Evolutionary conservation across 163 green algal species (phyloP).

Genomic region (Coccomyxa subellipsoidea): DNA sequence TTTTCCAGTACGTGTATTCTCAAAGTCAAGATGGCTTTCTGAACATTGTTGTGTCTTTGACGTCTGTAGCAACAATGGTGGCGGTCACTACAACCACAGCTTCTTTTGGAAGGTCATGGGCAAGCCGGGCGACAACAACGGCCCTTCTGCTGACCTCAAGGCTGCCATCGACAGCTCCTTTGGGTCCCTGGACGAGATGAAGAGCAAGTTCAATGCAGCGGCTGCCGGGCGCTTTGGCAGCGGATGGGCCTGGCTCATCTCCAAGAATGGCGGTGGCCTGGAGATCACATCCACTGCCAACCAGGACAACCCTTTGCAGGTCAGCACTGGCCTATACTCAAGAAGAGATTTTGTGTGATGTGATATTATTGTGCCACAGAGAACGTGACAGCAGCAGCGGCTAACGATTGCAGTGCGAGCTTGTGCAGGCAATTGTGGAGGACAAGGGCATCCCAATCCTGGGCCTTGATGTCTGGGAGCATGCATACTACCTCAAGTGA

Average conservation of each 20-base stretch:
- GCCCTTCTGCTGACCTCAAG: constrained; percentile 46
- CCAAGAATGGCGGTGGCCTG: constrained; percentile 44
- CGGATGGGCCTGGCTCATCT: constrained; percentile 55
- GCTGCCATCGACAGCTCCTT: constrained; percentile 56
- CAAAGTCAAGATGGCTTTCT: too few species aligned
- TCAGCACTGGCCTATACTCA: neutral
- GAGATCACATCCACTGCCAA: constrained; percentile 42
- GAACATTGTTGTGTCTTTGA: too few species aligned
- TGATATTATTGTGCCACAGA: too few species aligned
- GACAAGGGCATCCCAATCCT: constrained; percentile 62
- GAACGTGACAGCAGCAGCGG: too few species aligned
- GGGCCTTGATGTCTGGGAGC: constrained; percentile 78
- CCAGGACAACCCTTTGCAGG: constrained; percentile 70
- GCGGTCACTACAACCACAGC: constrained; percentile 67
- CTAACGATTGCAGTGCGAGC: too few species aligned
- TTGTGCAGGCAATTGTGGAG: constrained; percentile 9
- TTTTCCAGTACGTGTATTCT: too few species aligned
- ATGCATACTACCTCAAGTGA: constrained; percentile 16
- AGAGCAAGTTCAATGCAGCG: constrained; percentile 60
- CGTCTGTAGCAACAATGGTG: constrained; percentile 63
- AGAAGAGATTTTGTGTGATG: neutral
- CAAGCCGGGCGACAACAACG: constrained; percentile 31
- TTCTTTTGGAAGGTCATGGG: constrained; percentile 73
- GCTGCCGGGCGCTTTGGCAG: constrained; percentile 50
- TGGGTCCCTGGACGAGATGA: constrained; percentile 54